These are phyloP conservation scores for Pseudohalonectria lignicola DNA, from an alignment of 2,329 filamentous ascomycete genomes.

Conservation along the genomic window DNA sequence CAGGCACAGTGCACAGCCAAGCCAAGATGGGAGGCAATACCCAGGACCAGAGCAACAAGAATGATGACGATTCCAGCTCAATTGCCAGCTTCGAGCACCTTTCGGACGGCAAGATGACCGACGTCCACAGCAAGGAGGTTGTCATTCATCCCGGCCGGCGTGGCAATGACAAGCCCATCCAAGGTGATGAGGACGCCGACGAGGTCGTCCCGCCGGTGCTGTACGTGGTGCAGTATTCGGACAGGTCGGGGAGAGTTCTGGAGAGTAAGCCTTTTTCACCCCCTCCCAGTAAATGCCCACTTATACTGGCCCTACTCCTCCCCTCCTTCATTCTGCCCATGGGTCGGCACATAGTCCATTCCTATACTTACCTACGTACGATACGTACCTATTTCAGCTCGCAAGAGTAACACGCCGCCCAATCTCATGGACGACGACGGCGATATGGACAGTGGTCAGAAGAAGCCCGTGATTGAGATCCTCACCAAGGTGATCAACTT, in stretches of 20 bases:
- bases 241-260: slow-evolving; percentile 18
- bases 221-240: slow-evolving; percentile 28
- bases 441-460: slow-evolving; percentile 11
- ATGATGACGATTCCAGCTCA: slow-evolving; percentile 16
- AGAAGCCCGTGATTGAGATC: slow-evolving; percentile 30
- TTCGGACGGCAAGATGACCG: too few species aligned
- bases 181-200: too few species aligned
- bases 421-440: slow-evolving; percentile 18
- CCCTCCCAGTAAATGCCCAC: too few species aligned
- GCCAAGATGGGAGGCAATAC: not conserved
- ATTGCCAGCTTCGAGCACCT: slow-evolving; percentile 21
- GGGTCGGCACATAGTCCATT: too few species aligned
- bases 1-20: too few species aligned
- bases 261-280: slow-evolving; percentile 20
- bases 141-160: too few species aligned
- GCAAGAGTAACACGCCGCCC: slow-evolving; percentile 26
- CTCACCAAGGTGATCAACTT: slow-evolving; percentile 23
- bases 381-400: too few species aligned
- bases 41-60: slow-evolving; percentile 1
- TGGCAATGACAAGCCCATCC: too few species aligned
- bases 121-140: slow-evolving; percentile 10
- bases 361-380: too few species aligned
- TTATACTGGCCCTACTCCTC: too few species aligned
- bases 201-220: slow-evolving; percentile 26
- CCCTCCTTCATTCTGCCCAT: too few species aligned